Percentiles rank a stretch among this genome's conserved stretches.
These are phyloP conservation scores for Fusarium dlaminii DNA, from an alignment of 2,329 filamentous ascomycete species.

Conservation along the genomic window DNA sequence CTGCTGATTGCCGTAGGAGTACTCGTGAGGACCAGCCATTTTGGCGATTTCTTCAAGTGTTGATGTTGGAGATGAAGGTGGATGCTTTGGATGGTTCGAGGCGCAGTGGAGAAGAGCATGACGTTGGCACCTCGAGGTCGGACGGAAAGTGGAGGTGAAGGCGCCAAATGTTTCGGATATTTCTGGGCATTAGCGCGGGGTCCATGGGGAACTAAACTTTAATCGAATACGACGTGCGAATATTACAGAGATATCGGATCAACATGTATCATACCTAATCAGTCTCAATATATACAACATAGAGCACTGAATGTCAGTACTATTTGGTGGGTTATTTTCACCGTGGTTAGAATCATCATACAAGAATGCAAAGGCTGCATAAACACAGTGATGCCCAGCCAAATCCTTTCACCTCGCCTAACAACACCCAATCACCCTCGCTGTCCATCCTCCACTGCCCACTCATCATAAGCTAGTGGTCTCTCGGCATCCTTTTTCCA, in stretches of 20 bases:
- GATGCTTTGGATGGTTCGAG: neutral
- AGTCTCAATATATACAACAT: neutral
- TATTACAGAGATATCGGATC: neutral
- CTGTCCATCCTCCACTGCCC: slow-evolving; percentile 2
- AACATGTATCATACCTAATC: neutral
- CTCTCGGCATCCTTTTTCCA: neutral
- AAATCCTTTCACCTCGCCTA: neutral
- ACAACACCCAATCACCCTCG: neutral
- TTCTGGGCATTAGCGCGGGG: neutral
- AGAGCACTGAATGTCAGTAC: neutral
- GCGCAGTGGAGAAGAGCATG: neutral
- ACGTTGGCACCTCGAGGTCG: neutral
- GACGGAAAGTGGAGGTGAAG: slow-evolving; percentile 1
- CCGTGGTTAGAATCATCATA: neutral
- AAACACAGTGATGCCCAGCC: neutral
- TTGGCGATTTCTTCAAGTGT: neutral
- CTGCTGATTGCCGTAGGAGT: slow-evolving; percentile 11
- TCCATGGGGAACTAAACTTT: slow-evolving; percentile 4
- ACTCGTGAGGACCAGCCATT: slow-evolving; percentile 23
- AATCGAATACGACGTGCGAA: slow-evolving; percentile 21
- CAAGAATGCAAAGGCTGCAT: neutral
- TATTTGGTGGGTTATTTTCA: too few species aligned
- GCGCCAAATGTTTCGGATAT: neutral
- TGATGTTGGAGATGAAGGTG: neutral
- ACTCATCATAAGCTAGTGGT: neutral